A percentile compares a stretch with the other conserved stretches of the same genome.
Evolutionary conservation across 371 early-diverging fungal species (phyloP).

Genomic region (Thermomucor indicae-seudaticae): DNA sequence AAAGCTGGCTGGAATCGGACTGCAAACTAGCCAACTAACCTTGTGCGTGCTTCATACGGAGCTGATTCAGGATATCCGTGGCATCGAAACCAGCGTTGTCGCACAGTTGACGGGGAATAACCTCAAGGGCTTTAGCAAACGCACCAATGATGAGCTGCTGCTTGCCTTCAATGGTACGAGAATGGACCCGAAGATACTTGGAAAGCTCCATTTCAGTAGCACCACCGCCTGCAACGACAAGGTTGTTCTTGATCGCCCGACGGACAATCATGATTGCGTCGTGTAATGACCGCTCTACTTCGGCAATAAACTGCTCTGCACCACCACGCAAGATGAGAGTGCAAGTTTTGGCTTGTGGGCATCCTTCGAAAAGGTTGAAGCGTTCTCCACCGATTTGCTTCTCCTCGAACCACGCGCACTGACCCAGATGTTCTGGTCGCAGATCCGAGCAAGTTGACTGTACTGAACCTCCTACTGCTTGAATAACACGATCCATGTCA

Average conservation of each 20-base stretch:
- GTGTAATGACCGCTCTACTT: conserved; percentile 98
- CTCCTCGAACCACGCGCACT: conserved; percentile 96
- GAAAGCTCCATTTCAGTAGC: conserved; percentile 98
- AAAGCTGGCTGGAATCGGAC: not conserved
- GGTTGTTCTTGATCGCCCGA: conserved; percentile 91
- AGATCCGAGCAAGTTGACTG: conserved; percentile 92
- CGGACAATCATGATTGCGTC: conserved; percentile 99
- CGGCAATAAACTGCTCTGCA: conserved; percentile 99
- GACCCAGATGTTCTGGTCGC: conserved; percentile 79
- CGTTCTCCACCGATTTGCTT: conserved; percentile 97
- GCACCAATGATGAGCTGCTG: conserved; percentile 96
- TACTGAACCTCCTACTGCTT: conserved; percentile 94
- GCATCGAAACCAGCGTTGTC: conserved; percentile 99
- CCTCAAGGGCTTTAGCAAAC: conserved; percentile 97
- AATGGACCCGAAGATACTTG: conserved; percentile 88
- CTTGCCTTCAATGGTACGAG: conserved; percentile 92
- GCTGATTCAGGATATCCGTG: conserved; percentile 96
- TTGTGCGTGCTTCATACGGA: conserved; percentile 93
- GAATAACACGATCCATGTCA: conserved; percentile 92
- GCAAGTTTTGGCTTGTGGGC: conserved; percentile 91
- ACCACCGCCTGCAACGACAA: conserved; percentile 98
- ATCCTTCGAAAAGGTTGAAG: conserved; percentile 96
- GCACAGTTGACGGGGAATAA: conserved; percentile 98
- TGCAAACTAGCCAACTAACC: too few species aligned
- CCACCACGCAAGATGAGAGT: conserved; percentile 99